Conservation (phyloP, 2,329 filamentous ascomycete species). For the Colletotrichum sansevieriae region DNA sequence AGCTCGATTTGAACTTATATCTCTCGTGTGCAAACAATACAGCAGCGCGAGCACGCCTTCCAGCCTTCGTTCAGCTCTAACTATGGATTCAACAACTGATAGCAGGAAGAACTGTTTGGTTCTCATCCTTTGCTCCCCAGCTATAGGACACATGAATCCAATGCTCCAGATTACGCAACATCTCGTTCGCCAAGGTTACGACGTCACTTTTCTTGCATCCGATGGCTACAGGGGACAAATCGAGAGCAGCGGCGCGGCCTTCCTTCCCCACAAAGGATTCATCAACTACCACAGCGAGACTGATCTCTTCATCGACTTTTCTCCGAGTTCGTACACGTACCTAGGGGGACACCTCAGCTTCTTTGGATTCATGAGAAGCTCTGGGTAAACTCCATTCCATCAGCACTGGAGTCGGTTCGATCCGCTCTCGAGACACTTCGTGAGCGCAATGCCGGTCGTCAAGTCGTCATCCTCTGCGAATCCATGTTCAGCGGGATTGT, state of each 20-base stretch:
- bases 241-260: slow-evolving; percentile 51
- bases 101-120: neutral
- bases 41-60: neutral
- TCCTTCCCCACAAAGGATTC: slow-evolving; percentile 42
- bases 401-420: slow-evolving; percentile 5
- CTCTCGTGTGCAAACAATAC: too few relatives aligned
- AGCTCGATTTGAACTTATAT: neutral
- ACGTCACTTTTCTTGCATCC: slow-evolving; percentile 53
- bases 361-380: slow-evolving; percentile 34
- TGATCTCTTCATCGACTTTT: slow-evolving; percentile 19
- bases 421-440: slow-evolving; percentile 51
- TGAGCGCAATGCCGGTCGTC: slow-evolving; percentile 48
- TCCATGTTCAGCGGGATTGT: slow-evolving; percentile 52
- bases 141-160: slow-evolving; percentile 11
- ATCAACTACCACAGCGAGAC: slow-evolving; percentile 7
- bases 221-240: slow-evolving; percentile 48
- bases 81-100: neutral
- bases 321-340: slow-evolving; percentile 26
- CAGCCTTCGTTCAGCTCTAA: neutral
- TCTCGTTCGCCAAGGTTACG: slow-evolving; percentile 21
- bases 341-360: slow-evolving; percentile 30
- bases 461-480: slow-evolving; percentile 59
- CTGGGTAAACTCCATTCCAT: slow-evolving; percentile 18
- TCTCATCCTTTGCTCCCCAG: slow-evolving; percentile 11
- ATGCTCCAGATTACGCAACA: slow-evolving; percentile 14